Evolutionary conservation across 75 land plant genomes (phyloP).

Genomic region (Isoetes taiwanensis): DNA sequence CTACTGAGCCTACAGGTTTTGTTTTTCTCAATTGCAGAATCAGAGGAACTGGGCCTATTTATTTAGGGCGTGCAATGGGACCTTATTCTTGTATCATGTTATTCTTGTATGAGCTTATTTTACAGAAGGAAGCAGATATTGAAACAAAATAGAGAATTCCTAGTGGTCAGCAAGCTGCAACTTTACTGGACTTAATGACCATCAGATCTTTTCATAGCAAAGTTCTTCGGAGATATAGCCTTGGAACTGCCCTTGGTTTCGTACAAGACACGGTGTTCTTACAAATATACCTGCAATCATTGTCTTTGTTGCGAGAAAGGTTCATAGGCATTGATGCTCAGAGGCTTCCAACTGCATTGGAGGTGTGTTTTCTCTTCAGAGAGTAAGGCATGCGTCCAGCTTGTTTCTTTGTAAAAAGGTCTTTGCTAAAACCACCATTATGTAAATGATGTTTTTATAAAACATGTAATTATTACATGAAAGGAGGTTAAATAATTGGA

Average conservation of each 20-base stretch:
- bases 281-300: conserved; percentile 72
- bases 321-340: conserved; percentile 37
- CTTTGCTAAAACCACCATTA: too few relatives aligned
- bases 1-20: conserved; percentile 60
- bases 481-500: too few relatives aligned
- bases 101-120: too few relatives aligned
- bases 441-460: too few relatives aligned
- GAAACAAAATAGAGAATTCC: too few relatives aligned
- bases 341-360: conserved; percentile 55
- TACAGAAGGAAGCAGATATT: too few relatives aligned
- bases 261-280: conserved; percentile 82
- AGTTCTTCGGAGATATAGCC: conserved; percentile 56
- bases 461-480: too few relatives aligned
- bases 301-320: too few relatives aligned
- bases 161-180: conserved; percentile 57
- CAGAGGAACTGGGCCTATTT: conserved; percentile 70
- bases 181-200: conserved; percentile 83
- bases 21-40: conserved; percentile 73
- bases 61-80: conserved; percentile 93
- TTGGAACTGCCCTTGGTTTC: conserved; percentile 81
- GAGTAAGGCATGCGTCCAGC: too few relatives aligned
- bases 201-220: conserved; percentile 83
- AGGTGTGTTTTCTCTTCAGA: conserved; percentile 36
- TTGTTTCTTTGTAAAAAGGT: too few relatives aligned
- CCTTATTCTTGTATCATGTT: conserved; percentile 88